Percentiles rank a stretch among this genome's conserved stretches.
Conservation (phyloP, 108 stramenopile genomes). For the Parietichytrium sp. region DNA sequence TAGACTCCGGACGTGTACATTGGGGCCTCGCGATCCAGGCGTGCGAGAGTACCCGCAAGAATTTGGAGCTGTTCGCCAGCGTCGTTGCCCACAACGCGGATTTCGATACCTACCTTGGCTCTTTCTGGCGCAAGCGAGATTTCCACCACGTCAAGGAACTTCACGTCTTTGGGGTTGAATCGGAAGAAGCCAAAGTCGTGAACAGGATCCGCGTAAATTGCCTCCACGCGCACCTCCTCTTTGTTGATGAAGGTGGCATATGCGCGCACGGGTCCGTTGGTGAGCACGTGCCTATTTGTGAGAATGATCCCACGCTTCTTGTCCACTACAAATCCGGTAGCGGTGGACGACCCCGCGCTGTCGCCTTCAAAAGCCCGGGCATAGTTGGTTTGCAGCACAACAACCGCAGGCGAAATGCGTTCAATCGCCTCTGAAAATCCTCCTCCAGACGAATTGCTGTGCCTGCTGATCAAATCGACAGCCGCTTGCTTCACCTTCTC, state of each 20-base stretch:
- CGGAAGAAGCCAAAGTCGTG: constrained; percentile 56
- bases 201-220: constrained; percentile 55
- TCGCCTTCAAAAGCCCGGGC: constrained; percentile 39
- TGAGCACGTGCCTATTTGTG: constrained; percentile 59
- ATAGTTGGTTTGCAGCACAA: constrained; percentile 29
- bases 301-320: constrained; percentile 47
- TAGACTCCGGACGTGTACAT: constrained; percentile 44
- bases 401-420: constrained; percentile 24
- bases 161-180: constrained; percentile 54
- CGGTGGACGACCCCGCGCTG: neutral
- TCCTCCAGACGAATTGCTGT: neutral
- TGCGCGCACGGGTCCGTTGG: constrained; percentile 47
- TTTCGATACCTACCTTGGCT: constrained; percentile 54
- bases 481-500: too few species aligned
- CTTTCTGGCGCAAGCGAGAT: constrained; percentile 51
- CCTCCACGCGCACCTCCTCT: constrained; percentile 54
- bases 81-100: constrained; percentile 59
- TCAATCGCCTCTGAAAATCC: constrained; percentile 10
- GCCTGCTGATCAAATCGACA: too few species aligned
- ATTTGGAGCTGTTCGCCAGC: constrained; percentile 60
- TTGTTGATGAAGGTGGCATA: constrained; percentile 58
- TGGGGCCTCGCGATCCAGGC: constrained; percentile 57
- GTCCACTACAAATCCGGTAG: constrained; percentile 51
- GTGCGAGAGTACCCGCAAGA: constrained; percentile 52
- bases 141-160: constrained; percentile 47